Evolutionary conservation across 176 grass and related monocot species (phyloP).

Genomic region (Hsuehochloa calcarea): DNA sequence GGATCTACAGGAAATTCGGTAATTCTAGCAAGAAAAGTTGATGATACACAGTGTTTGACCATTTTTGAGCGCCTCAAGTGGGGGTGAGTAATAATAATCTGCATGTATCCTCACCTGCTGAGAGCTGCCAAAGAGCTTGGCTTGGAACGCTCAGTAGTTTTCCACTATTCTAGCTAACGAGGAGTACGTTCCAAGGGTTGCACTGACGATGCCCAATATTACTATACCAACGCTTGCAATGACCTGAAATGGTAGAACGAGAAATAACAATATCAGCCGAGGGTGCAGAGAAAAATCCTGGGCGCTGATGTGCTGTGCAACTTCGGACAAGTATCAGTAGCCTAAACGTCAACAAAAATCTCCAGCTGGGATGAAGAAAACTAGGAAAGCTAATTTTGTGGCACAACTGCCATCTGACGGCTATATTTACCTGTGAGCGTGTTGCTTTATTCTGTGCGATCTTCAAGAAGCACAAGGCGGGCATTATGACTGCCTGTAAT

Average conservation of each 20-base stretch:
- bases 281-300: background rate
- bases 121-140: background rate
- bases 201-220: constrained; percentile 47
- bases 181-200: constrained; percentile 65
- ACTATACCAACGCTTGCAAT: constrained; percentile 47
- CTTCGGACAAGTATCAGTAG: no score
- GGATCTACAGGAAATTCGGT: background rate
- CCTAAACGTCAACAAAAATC: background rate
- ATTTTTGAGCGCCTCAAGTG: background rate
- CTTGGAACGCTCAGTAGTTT: constrained; percentile 33
- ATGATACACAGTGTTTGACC: background rate
- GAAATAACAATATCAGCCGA: background rate
- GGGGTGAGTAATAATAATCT: background rate
- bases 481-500: constrained; percentile 67
- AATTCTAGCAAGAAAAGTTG: background rate
- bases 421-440: constrained; percentile 51
- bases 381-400: background rate
- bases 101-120: background rate
- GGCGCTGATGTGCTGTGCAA: no score
- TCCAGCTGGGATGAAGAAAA: background rate
- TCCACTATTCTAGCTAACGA: constrained; percentile 48
- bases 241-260: constrained; percentile 52
- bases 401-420: background rate
- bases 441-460: constrained; percentile 78
- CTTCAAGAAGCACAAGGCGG: constrained; percentile 85